Percentiles rank a stretch among this genome's conserved stretches.
Conservation (phyloP, 495 filamentous ascomycete genomes). For the Aspergillus affinis region DNA sequence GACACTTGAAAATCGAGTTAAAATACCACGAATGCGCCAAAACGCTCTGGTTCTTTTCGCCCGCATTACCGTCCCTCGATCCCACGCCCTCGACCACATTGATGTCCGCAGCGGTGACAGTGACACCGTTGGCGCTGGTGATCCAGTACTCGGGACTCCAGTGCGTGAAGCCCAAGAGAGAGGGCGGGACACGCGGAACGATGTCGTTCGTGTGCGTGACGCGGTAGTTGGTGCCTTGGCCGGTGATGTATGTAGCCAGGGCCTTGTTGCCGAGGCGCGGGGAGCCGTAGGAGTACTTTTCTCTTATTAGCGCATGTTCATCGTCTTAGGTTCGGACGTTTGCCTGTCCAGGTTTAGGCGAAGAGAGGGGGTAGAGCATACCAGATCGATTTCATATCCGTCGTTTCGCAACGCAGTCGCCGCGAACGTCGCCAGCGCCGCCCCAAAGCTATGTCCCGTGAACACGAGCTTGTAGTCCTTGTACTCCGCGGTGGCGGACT, state of each 20-base stretch:
- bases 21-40: constrained; percentile 48
- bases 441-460: constrained; percentile 71
- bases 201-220: constrained; percentile 68
- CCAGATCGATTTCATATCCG: constrained; percentile 38
- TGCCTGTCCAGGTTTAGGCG: too few relatives aligned
- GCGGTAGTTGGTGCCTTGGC: constrained; percentile 54
- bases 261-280: constrained; percentile 64
- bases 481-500: constrained; percentile 36
- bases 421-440: constrained; percentile 60
- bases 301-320: constrained; percentile 8
- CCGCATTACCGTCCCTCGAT: constrained; percentile 42
- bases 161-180: constrained; percentile 56
- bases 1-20: constrained; percentile 23
- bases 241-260: constrained; percentile 55
- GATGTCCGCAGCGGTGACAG: constrained; percentile 44
- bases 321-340: not conserved
- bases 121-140: constrained; percentile 34
- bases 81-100: constrained; percentile 34
- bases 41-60: constrained; percentile 15
- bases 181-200: constrained; percentile 63
- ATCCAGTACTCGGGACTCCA: constrained; percentile 70
- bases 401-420: constrained; percentile 56
- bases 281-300: constrained; percentile 64
- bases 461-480: constrained; percentile 54
- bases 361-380: constrained; percentile 18